Evolutionary conservation across 768 basidiomycete genomes (phyloP), one percentile per base, ranked within the genome.

Genomic region (Suillus sp.): DNA sequence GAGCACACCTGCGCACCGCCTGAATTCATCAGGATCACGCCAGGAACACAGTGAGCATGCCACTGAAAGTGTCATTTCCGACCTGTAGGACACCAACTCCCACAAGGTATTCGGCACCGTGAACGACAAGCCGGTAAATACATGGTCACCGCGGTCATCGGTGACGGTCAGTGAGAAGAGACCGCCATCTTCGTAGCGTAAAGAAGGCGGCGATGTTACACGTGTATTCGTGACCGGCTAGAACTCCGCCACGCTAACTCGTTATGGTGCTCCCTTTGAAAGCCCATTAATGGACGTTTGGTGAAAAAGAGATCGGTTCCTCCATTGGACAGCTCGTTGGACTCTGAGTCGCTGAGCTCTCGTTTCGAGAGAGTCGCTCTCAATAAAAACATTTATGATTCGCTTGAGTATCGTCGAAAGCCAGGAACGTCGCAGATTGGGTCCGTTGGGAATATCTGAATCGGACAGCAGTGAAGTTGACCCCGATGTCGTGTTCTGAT

Each of bases 121-220:
- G 16, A 27, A 50, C 48, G 16, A 27, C 27, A 50, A 9, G 16
- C 27, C 27, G 48, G 48, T 1, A 50, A 10, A 50, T 18, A 18
- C 27, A 27, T 18, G 18, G 48, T 50, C 27, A 9, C 48, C 48
- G 48, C 27, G 16, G 25, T 50, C 48, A 18, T 50, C 18, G 11
- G 50, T 51, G 27, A 51, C 18, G 30, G 30, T 20, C 9, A 51
- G 50, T 32, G 50, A 51, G 50, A 51, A 32, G 30, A 51, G 50
- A 18, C 18, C 50, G 18, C 50, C 30, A 32, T 6, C 9, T 10
- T 32, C 18, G 4, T 20, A 25, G 16, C 16, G 25, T 22, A 38
- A 38, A 38, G 25, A 25, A 18, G 55, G 55, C 55, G 55, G 37
- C 25, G 55, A 57, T 25, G 55, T 57, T 57, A 57, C 55, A 57